Evolutionary conservation across 2,329 filamentous ascomycete genomes (phyloP).

Genomic region (Calonectria hawksworthii): DNA sequence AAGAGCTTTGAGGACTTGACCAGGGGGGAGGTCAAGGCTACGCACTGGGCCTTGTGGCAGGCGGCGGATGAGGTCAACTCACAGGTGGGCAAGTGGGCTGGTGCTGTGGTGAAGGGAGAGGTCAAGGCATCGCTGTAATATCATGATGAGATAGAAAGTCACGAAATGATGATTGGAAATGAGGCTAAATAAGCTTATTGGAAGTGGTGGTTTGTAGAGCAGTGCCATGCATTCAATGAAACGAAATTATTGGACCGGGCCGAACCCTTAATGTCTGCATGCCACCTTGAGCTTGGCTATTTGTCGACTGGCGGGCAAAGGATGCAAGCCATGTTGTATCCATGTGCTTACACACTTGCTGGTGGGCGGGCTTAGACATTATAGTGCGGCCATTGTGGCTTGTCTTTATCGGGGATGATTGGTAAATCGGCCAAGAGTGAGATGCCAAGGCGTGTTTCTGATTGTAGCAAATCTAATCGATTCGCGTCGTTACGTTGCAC

Average conservation of each 20-base stretch:
- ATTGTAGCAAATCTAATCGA: slow-evolving; percentile 3
- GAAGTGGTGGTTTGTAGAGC: neutral
- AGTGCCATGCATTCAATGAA: neutral
- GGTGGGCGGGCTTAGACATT: neutral
- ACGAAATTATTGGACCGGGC: slow-evolving; percentile 9
- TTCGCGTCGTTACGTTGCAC: slow-evolving; percentile 5
- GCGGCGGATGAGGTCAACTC: slow-evolving; percentile 78
- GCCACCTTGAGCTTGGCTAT: neutral
- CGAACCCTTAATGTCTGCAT: neutral
- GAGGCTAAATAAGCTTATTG: slow-evolving; percentile 18
- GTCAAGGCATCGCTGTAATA: slow-evolving; percentile 47
- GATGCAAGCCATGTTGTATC: slow-evolving; percentile 5
- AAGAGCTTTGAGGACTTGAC: slow-evolving; percentile 75
- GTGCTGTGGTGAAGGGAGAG: slow-evolving; percentile 55
- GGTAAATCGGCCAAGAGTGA: slow-evolving; percentile 10
- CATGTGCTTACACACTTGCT: neutral
- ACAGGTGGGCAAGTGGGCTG: slow-evolving; percentile 76
- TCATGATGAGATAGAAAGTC: neutral
- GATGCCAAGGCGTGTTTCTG: slow-evolving; percentile 14
- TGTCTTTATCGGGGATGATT: neutral
- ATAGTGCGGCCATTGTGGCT: neutral
- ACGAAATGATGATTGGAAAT: slow-evolving; percentile 18
- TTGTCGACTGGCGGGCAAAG: neutral
- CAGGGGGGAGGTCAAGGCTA: slow-evolving; percentile 73
- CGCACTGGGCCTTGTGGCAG: slow-evolving; percentile 89